phyloP scores from a whole-genome alignment of 192 early-diverging fungal genomes.

The Entophlyctis luteolus region DNA sequence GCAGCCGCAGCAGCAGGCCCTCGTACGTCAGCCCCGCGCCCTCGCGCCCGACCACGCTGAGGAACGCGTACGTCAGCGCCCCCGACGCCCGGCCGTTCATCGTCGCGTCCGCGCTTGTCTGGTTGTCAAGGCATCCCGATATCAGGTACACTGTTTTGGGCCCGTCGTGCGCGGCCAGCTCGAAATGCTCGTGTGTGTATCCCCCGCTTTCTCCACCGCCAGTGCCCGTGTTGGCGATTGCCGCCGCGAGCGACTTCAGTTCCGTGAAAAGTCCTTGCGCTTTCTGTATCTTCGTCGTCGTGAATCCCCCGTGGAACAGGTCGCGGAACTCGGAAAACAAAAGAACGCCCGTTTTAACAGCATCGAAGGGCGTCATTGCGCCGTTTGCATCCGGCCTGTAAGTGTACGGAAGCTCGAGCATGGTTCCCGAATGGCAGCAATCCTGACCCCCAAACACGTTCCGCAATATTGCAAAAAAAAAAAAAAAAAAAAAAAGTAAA shows the following conservation, averaged over 20 bases:
- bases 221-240: neutral
- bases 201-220: neutral
- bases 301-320: constrained; percentile 9
- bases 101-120: constrained; percentile 59
- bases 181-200: constrained; percentile 14
- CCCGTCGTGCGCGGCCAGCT: constrained; percentile 40
- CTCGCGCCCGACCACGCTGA: constrained; percentile 32
- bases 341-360: neutral
- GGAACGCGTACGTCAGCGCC: constrained; percentile 57
- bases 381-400: constrained; percentile 23
- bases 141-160: constrained; percentile 41
- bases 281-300: neutral
- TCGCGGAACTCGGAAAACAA: neutral
- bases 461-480: neutral
- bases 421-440: constrained; percentile 55
- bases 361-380: neutral
- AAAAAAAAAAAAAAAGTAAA: constrained; percentile 56
- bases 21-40: constrained; percentile 63
- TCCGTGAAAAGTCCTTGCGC: neutral
- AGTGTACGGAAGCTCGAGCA: constrained; percentile 26
- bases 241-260: neutral
- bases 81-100: constrained; percentile 55
- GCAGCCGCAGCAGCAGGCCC: constrained; percentile 64
- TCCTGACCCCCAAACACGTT: constrained; percentile 21
- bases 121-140: constrained; percentile 61